Evolutionary conservation across 495 filamentous ascomycete genomes (phyloP), one percentile per base, ranked within the genome.

Genomic region (Monascus purpureus): DNA sequence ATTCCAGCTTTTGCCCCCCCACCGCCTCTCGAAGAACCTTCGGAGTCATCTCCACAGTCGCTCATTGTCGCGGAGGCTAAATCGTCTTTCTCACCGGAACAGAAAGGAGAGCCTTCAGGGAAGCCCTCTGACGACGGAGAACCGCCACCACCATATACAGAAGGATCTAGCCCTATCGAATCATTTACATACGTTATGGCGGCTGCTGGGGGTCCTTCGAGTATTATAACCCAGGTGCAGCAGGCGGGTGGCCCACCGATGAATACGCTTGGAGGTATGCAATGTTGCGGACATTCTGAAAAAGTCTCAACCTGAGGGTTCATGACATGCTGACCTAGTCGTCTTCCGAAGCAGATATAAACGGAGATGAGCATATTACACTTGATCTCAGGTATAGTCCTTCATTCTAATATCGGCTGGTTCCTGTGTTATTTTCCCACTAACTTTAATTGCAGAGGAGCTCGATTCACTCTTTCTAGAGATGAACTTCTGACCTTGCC

Each of bases 111-210:
- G 35, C 65, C 70, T 7, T 61, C 67, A 20, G 70, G 67, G 31
- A 79, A 79, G 49, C 72, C 68, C 39, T 62, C 81, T 42, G 85
- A 93, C 59, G 81, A 93, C 50, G 69, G 70, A 52, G 86, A 93
- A 59, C 90, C 90, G 13, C 90, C 90, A 39, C 90, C 90, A 29
- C 90, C 90, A 24, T 97, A 97, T 53, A 84, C 82, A 36, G 90
- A 96, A 72, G 84, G 86, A 40, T 77, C 68, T 35, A 94, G 83
- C 58, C 92, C 92, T 31, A 74, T 97, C 54, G 73, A 80, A 28
- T 85, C 81, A 28, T 97, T 97, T 49, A 80, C 82, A 45, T 97
- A 94, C 75, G 76, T 92, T 44, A 96, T 96, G 92, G 85, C 87
- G 58, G 80, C 85, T 50, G 85, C 87, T 57, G 87, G 85, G 68